These are phyloP conservation scores for Isatis tinctoria DNA, from an alignment of 345 rosid genomes.

Conservation along the genomic window DNA sequence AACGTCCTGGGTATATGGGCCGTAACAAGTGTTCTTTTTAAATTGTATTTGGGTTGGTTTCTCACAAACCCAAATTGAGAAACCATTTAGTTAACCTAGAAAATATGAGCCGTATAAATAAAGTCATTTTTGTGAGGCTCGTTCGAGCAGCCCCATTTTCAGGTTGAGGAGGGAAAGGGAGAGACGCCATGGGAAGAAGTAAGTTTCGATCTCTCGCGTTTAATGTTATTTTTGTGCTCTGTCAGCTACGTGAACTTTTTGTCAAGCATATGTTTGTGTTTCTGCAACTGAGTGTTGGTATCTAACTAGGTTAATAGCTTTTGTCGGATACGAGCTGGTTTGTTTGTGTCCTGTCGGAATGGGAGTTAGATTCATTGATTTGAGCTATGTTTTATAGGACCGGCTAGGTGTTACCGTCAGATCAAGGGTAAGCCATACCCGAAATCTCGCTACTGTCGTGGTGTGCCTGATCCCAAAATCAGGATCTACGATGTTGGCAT, in stretches of 20 bases:
- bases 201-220: slow-evolving; percentile 8
- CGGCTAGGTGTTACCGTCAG: slow-evolving; percentile 65
- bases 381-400: slow-evolving; percentile 36
- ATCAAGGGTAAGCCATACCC: slow-evolving; percentile 79
- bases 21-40: neutral
- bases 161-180: neutral
- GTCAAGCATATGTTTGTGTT: too few species aligned
- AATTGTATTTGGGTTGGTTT: neutral
- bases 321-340: neutral
- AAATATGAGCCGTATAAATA: neutral
- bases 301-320: neutral
- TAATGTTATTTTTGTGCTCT: too few species aligned
- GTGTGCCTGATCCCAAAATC: slow-evolving; percentile 77
- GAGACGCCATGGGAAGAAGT: slow-evolving; percentile 56
- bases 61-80: neutral
- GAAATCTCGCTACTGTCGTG: slow-evolving; percentile 60
- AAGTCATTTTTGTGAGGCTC: neutral
- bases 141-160: slow-evolving; percentile 16
- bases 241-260: too few species aligned
- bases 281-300: neutral
- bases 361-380: neutral
- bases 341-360: neutral
- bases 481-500: slow-evolving; percentile 79
- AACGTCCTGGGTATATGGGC: neutral
- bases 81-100: slow-evolving; percentile 14